phyloP scores from a whole-genome alignment of 164 flowering plant species.

The Dillenia suffruticosa region DNA sequence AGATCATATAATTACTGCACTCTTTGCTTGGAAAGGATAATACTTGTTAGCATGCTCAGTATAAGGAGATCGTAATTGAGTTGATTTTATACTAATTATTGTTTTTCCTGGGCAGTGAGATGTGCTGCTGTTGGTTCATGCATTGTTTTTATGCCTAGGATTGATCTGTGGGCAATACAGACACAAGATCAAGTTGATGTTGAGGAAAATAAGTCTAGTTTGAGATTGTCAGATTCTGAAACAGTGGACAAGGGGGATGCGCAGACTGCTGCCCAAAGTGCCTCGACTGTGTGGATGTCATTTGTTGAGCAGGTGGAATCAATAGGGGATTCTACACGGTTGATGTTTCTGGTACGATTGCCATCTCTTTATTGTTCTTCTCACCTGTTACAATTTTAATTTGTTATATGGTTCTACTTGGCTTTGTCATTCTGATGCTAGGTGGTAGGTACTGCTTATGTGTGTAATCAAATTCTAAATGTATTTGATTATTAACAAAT shows the following conservation, averaged over 20 bases:
- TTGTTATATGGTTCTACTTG: too few relatives aligned
- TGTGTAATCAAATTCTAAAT: too few relatives aligned
- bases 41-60: too few relatives aligned
- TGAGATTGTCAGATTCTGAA: slow-evolving; percentile 12
- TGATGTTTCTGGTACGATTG: slow-evolving; percentile 75
- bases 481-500: too few relatives aligned
- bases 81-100: too few relatives aligned
- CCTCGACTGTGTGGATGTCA: slow-evolving; percentile 64
- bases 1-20: too few relatives aligned
- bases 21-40: too few relatives aligned
- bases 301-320: slow-evolving; percentile 82
- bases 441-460: too few relatives aligned
- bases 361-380: neutral
- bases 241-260: slow-evolving; percentile 9
- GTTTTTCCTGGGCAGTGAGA: slow-evolving; percentile 49
- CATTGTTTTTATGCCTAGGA: slow-evolving; percentile 78
- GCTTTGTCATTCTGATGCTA: too few relatives aligned
- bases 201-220: slow-evolving; percentile 19
- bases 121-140: slow-evolving; percentile 54
- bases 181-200: slow-evolving; percentile 19
- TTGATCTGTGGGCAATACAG: slow-evolving; percentile 91
- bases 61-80: too few relatives aligned
- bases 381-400: too few relatives aligned
- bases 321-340: slow-evolving; percentile 44
- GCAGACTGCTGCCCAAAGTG: slow-evolving; percentile 13